phyloP scores from a whole-genome alignment of 768 basidiomycete genomes.

The Leccinum truebloodii region DNA sequence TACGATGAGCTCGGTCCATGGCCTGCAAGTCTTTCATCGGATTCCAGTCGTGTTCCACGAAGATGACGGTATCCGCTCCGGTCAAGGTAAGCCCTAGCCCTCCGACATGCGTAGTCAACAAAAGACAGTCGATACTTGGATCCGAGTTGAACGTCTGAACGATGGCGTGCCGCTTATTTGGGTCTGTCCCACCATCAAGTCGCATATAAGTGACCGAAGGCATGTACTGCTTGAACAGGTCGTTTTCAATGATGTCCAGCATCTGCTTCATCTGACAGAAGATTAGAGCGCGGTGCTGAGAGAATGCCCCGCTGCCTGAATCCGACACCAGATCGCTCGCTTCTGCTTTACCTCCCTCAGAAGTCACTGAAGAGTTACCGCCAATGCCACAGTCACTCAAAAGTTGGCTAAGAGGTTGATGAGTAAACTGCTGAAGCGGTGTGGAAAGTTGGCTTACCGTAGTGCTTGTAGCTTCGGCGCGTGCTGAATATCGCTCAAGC shows the following conservation, averaged over 20 bases:
- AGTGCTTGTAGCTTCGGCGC: constrained; percentile 94
- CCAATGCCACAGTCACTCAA: constrained; percentile 95
- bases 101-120: constrained; percentile 96
- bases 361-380: constrained; percentile 35
- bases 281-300: constrained; percentile 97
- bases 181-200: constrained; percentile 89
- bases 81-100: constrained; percentile 95
- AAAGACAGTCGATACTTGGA: constrained; percentile 93
- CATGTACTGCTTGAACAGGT: constrained; percentile 90
- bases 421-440: neutral
- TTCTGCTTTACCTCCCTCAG: constrained; percentile 68
- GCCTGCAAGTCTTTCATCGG: constrained; percentile 99
- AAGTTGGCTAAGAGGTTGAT: constrained; percentile 67
- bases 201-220: constrained; percentile 98
- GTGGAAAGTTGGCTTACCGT: constrained; percentile 51
- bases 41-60: constrained; percentile 99
- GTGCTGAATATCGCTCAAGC: constrained; percentile 78
- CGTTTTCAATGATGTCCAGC: constrained; percentile 95
- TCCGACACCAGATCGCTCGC: constrained; percentile 57
- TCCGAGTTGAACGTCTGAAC: constrained; percentile 99
- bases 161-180: constrained; percentile 92
- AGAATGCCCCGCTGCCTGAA: constrained; percentile 55
- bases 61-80: constrained; percentile 98
- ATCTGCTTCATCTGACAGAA: constrained; percentile 99
- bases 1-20: constrained; percentile 98